Evolutionary conservation across 768 basidiomycete genomes (phyloP), one percentile per base, ranked within the genome.

Genomic region (Calocera viscosa): DNA sequence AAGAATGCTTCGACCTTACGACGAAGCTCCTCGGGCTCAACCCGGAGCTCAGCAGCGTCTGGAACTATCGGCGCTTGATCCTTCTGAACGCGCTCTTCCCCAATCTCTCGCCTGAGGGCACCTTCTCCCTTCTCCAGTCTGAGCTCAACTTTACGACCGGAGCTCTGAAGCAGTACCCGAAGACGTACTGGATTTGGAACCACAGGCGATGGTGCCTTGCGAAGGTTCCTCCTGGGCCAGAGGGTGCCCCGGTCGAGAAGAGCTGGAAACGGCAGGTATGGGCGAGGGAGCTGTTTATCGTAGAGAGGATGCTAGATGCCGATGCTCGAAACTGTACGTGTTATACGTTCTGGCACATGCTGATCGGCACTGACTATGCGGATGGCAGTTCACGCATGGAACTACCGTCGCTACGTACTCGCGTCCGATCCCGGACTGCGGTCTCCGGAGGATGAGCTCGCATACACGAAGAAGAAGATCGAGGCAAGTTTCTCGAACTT

Each of bases 161-260:
- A 2, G 86, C 89, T 5, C 82, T 99, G 49, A 88, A 90, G 72
- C 79, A 82, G 10, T 85, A 94, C 73, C 96, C 96, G 16, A 99
- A 98, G 74, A 87, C 96, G 22, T 99, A 99, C 75, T 93, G 91
- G 88, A 93, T 98, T 71, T 99, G 96, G 96, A 97, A 94, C 74
- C 94, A 99, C 72, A 85, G 96, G 40, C 81, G 87, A 71, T 98
- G 96, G 96, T 94, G 94, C 73, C 83, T 99, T 1, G 88, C 89
- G 74, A 84, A 88, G 65, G 83, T 95, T 12, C 94, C 95, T 0
- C 79, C 82, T 65, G 89, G 86, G 1, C 91, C 91, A 0, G 79
- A 78, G 32, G 71, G 74, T 1, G 65, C 24, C 0, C 38, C 65
- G 2, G 67, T 49, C 38, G 77, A 78, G 11, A 71, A 81, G 63